phyloP scores from a whole-genome alignment of 169 alveolate genomes.

The Babesia gibsoni region DNA sequence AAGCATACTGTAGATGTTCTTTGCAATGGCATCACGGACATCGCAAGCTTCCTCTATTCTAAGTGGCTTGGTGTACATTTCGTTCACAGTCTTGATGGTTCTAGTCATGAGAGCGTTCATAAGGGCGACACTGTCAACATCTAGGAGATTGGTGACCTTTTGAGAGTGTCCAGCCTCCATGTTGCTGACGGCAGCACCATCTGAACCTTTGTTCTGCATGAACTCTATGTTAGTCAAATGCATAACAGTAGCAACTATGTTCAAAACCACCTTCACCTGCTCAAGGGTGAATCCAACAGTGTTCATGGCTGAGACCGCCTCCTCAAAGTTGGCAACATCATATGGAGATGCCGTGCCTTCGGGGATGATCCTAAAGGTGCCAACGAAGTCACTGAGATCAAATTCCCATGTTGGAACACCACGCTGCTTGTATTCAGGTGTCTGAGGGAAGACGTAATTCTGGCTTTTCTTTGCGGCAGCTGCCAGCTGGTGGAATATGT shows the following conservation, averaged over 20 bases:
- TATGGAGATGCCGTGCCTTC: conserved; percentile 67
- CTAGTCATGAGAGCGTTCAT: conserved; percentile 69
- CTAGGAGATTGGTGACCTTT: conserved; percentile 65
- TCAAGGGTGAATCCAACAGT: conserved; percentile 79
- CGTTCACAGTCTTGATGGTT: conserved; percentile 73
- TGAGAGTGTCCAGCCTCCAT: conserved; percentile 57
- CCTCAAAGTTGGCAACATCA: conserved; percentile 83
- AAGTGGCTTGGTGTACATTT: conserved; percentile 78
- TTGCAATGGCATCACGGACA: conserved; percentile 94
- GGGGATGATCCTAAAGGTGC: conserved; percentile 54
- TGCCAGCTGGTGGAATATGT: conserved; percentile 93
- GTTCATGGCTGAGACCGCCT: conserved; percentile 86
- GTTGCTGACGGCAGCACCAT: conserved; percentile 68
- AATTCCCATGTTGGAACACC: conserved; percentile 53
- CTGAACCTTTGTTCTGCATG: conserved; percentile 65
- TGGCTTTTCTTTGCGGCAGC: conserved; percentile 80
- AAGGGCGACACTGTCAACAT: conserved; percentile 64
- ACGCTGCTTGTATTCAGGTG: conserved; percentile 8
- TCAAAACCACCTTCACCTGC: conserved; percentile 77
- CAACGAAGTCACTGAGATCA: conserved; percentile 39
- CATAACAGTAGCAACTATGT: conserved; percentile 81
- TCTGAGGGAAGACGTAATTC: conserved; percentile 52
- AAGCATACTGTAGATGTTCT: conserved; percentile 92
- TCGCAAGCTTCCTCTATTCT: conserved; percentile 79
- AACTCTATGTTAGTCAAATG: conserved; percentile 88